phyloP scores from a whole-genome alignment of 352 stramenopile genomes.

The Globisporangium lucens region DNA sequence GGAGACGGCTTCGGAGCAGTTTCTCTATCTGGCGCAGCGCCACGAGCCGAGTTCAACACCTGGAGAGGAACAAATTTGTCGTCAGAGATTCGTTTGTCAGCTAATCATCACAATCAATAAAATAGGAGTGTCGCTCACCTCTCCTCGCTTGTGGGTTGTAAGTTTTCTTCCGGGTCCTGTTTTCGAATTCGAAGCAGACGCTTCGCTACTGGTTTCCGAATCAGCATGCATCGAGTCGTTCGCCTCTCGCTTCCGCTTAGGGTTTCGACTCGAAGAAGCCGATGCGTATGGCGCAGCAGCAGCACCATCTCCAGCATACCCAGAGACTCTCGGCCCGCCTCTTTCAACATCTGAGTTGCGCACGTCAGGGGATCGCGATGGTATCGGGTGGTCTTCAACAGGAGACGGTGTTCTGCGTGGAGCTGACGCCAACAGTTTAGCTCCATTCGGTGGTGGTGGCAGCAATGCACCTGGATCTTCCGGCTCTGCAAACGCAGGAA shows the following conservation, averaged over 20 bases:
- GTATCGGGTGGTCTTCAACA: neutral
- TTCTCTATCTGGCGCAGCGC: neutral
- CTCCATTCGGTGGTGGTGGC: neutral
- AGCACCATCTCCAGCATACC: neutral
- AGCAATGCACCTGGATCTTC: neutral
- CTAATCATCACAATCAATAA: neutral
- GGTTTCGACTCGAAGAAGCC: slow-evolving; percentile 2
- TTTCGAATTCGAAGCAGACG: slow-evolving; percentile 7
- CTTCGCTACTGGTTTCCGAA: slow-evolving; percentile 17
- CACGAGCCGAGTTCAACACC: neutral
- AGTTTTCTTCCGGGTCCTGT: neutral
- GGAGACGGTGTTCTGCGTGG: neutral
- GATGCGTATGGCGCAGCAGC: neutral
- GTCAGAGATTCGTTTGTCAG: neutral
- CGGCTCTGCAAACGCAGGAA: slow-evolving; percentile 9
- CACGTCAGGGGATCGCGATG: neutral
- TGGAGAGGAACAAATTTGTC: neutral
- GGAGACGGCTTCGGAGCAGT: slow-evolving; percentile 18
- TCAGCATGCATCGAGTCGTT: neutral
- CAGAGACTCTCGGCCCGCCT: neutral
- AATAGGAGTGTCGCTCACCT: neutral
- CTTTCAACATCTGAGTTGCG: neutral
- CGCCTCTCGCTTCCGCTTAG: slow-evolving; percentile 31
- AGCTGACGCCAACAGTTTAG: neutral
- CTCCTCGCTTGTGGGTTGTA: slow-evolving; percentile 1